These are phyloP conservation scores for Kodamaea alishanica DNA, from an alignment of 1,139 yeast species.

Conservation along the genomic window DNA sequence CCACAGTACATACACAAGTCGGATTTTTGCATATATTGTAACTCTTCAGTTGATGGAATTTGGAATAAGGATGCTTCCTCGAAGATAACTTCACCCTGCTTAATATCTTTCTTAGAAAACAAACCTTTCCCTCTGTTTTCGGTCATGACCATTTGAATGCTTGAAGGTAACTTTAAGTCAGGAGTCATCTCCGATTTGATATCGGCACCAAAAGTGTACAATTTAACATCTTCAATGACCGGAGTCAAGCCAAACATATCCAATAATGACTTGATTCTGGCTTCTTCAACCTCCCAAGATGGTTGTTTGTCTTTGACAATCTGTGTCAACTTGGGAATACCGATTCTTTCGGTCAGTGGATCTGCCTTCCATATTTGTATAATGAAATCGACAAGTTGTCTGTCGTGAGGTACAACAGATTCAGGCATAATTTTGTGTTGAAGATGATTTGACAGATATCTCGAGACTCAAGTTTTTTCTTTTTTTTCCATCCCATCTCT, in stretches of 20 bases:
- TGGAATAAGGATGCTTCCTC: slow-evolving; percentile 60
- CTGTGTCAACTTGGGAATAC: slow-evolving; percentile 51
- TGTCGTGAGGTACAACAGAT: slow-evolving; percentile 52
- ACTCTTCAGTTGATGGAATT: slow-evolving; percentile 68
- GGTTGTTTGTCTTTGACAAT: slow-evolving; percentile 50
- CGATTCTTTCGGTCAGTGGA: slow-evolving; percentile 57
- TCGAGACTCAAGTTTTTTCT: not conserved
- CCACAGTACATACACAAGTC: slow-evolving; percentile 84
- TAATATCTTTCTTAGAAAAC: slow-evolving; percentile 41
- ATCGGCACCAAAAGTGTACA: slow-evolving; percentile 48
- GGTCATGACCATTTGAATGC: slow-evolving; percentile 42
- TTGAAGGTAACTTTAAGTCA: slow-evolving; percentile 45
- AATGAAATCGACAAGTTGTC: slow-evolving; percentile 61
- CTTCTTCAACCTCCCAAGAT: slow-evolving; percentile 62
- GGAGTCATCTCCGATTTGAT: slow-evolving; percentile 56
- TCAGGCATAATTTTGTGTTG: not conserved
- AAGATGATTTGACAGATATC: not conserved
- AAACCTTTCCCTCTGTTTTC: slow-evolving; percentile 49
- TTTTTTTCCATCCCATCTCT: not conserved
- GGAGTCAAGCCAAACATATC: slow-evolving; percentile 52
- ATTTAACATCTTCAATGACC: slow-evolving; percentile 29
- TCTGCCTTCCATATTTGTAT: slow-evolving; percentile 67
- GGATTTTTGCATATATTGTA: slow-evolving; percentile 58
- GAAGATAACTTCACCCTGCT: slow-evolving; percentile 55
- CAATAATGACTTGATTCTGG: slow-evolving; percentile 51